Evolutionary conservation across 352 stramenopile species (phyloP).

Genomic region (Phytophthora meadii): DNA sequence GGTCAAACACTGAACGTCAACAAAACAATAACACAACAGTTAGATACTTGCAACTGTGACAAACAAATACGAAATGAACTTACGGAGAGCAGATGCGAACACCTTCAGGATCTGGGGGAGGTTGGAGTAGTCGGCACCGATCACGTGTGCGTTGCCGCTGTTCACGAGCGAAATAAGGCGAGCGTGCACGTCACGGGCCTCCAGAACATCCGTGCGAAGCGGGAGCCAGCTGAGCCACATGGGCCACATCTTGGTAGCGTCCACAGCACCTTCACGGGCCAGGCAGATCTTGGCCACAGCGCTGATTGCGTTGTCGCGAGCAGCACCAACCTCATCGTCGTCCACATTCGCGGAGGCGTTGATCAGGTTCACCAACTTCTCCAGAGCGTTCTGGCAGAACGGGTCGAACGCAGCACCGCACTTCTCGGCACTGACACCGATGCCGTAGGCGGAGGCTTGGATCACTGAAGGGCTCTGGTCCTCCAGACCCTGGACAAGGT

Average conservation of each 20-base stretch:
- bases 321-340: constrained; percentile 68
- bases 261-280: constrained; percentile 57
- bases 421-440: constrained; percentile 87
- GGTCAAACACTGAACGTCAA: constrained; percentile 61
- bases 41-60: constrained; percentile 18
- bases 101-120: constrained; percentile 75
- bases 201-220: constrained; percentile 78
- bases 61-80: constrained; percentile 33
- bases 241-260: constrained; percentile 69
- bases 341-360: constrained; percentile 55
- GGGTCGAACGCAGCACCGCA: constrained; percentile 72
- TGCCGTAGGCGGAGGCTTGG: constrained; percentile 84
- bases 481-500: constrained; percentile 78
- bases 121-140: constrained; percentile 74
- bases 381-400: constrained; percentile 68
- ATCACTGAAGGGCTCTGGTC: constrained; percentile 72
- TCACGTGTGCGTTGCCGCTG: constrained; percentile 60
- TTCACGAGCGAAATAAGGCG: constrained; percentile 74
- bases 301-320: constrained; percentile 84
- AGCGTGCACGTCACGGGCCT: constrained; percentile 79
- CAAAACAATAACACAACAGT: constrained; percentile 22
- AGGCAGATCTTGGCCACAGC: constrained; percentile 85
- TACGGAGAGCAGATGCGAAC: constrained; percentile 79
- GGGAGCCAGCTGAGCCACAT: constrained; percentile 86
- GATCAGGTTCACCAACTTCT: constrained; percentile 79